These are phyloP conservation scores for Fraxinus angustifolia DNA, from an alignment of 305 asterid genomes.

Conservation along the genomic window DNA sequence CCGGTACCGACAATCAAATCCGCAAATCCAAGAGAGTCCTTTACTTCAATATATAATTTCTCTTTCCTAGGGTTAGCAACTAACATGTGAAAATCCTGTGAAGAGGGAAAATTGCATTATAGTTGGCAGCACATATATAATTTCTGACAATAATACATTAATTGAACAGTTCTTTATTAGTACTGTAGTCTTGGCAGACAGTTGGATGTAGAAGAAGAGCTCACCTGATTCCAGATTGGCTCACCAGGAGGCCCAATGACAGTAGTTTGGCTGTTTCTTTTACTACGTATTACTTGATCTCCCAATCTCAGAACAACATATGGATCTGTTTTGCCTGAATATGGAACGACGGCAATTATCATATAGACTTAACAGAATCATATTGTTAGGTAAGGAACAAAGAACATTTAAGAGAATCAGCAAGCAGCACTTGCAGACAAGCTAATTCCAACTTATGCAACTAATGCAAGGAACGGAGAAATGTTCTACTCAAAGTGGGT, in stretches of 20 bases:
- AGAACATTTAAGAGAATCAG: constrained; percentile 9
- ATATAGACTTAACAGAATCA: not conserved
- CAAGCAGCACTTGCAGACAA: not conserved
- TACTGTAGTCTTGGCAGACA: not conserved
- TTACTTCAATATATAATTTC: constrained; percentile 67
- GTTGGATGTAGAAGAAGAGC: constrained; percentile 15
- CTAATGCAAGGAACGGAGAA: constrained; percentile 10
- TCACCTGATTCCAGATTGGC: constrained; percentile 99
- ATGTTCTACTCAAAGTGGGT: not conserved
- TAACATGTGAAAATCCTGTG: constrained; percentile 87
- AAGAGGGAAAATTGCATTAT: constrained; percentile 20
- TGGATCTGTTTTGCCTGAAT: constrained; percentile 95
- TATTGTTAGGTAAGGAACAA: not conserved
- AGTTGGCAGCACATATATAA: constrained; percentile 19
- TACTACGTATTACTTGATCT: constrained; percentile 88
- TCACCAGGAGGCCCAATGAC: constrained; percentile 97
- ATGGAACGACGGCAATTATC: constrained; percentile 16
- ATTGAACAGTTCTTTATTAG: not conserved
- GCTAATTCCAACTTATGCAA: constrained; percentile 15
- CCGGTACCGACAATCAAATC: constrained; percentile 76
- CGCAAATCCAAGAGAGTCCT: constrained; percentile 83
- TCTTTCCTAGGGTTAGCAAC: constrained; percentile 80
- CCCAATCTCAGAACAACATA: constrained; percentile 77
- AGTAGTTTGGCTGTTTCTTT: constrained; percentile 91
- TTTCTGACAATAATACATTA: constrained; percentile 13